Evolutionary conservation across 495 filamentous ascomycete species (phyloP), one percentile per base, ranked within the genome.

Genomic region (Hypoxylon perforatum): DNA sequence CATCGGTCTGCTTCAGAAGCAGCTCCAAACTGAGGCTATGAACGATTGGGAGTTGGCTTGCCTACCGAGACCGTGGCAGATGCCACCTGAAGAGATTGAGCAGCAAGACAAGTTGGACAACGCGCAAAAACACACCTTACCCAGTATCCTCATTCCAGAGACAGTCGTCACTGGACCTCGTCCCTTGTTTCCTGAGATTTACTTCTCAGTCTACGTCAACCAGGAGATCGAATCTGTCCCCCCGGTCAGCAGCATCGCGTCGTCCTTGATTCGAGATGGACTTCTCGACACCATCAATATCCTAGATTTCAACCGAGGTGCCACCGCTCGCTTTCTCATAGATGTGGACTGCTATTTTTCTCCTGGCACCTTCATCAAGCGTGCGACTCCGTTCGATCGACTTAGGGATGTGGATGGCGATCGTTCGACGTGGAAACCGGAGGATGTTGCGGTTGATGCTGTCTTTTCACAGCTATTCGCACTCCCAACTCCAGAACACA

Each of bases 381-480:
- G 96, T 52, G 93, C 92, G 2, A 97, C 92, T 2, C 90, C 91
- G 0, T 97, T 96, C 69, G 96, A 98, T 74, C 88, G 89, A 57
- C 84, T 99, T 42, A 85, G 90, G 12, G 93, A 98, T 49, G 79
- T 92, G 11, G 84, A 88, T 28, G 80, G 79, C 1, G 90, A 88
- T 28, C 85, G 86, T 50, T 87, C 90, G 4, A 91, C 91, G 0
- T 99, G 96, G 96, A 99, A 99, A 76, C 93, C 95, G 0, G 96
- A 99, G 80, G 95, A 99, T 79, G 91, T 98, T 44, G 92, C 92
- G 11, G 92, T 99, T 11, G 95, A 99, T 78, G 94, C 94, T 14
- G 92, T 98, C 28, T 98, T 98, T 76, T 96, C 93, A 1, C 94
- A 97, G 77, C 79, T 99, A 14, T 93, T 96, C 73, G 90, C 90